phyloP scores from a whole-genome alignment of 1,284 basidiomycete species.

The Pseudozyma thailandica region DNA sequence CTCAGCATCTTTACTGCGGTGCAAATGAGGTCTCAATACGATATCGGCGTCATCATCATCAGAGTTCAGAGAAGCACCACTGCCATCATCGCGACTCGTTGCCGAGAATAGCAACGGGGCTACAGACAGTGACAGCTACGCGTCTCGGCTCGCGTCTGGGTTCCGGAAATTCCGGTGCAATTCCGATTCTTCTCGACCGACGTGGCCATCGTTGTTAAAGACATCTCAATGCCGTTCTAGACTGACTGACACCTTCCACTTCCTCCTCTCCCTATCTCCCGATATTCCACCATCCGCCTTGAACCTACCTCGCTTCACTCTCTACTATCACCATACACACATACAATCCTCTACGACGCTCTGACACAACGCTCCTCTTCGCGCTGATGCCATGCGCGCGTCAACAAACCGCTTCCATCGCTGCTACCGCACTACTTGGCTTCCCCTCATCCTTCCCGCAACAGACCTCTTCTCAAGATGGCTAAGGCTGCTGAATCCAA shows the following conservation, averaged over 20 bases:
- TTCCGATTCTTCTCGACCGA: slow-evolving; percentile 23
- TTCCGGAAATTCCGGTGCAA: slow-evolving; percentile 6
- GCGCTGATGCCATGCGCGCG: too few species aligned
- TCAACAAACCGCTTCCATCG: background rate
- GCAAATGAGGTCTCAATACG: background rate
- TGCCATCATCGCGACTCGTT: slow-evolving; percentile 27
- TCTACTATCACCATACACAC: background rate
- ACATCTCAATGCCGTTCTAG: too few species aligned
- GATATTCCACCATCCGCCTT: background rate
- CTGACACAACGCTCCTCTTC: too few species aligned
- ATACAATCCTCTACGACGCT: too few species aligned
- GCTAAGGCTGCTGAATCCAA: slow-evolving; percentile 58
- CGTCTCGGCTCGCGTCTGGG: slow-evolving; percentile 30
- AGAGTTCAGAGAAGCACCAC: background rate
- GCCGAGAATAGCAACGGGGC: background rate
- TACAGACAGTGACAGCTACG: slow-evolving; percentile 4
- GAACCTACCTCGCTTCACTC: background rate
- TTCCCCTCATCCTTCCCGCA: background rate
- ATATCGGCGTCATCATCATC: slow-evolving; percentile 25
- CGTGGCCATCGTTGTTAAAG: background rate
- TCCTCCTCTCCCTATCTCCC: slow-evolving; percentile 4
- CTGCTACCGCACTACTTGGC: background rate
- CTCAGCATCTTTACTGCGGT: background rate
- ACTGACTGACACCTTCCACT: slow-evolving; percentile 17
- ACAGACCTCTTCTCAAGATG: slow-evolving; percentile 46